Base-by-base conservation (phyloP, 352 stramenopile genomes). In the Aphanomyces cochlioides region DNA sequence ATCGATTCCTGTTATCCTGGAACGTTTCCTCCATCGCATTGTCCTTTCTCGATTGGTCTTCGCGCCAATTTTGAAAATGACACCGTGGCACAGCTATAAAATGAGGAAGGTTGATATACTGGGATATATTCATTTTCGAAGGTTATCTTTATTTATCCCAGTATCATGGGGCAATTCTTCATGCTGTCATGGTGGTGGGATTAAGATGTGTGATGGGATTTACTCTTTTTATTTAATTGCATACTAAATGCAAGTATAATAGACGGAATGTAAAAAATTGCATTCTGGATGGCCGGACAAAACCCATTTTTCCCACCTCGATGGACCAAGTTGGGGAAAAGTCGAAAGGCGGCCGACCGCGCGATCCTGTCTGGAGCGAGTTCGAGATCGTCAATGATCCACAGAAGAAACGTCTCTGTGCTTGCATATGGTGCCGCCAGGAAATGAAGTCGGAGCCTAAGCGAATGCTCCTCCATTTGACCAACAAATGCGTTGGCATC, bases 381-480 rank as follows among this genome's bases (percentile, higher is more conserved):
- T 70, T 70, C 28, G 64, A 70, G 36, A 38, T 61, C 19, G 54
- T 61, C 17, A 61, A 39, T 39, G 28, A 38, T 13, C 36, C 47
- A 17, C n/a, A 37, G 34, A 70, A 70, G 64, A 47, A 45, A 21
- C 64, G 64, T 6, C 19, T 56, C 17, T 70, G 64, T 36, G 40
- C 53, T 7, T 70, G 64, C 39, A 41, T 56, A 34, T 70, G 64
- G 64, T 70, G 64, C 54, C 64, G 64, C 37, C 34, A 45, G 17
- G 64, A 70, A 50, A 70, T 70, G 64, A 70, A 70, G 54, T 60
- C 47, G 47, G 64, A 70, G 64, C 64, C 64, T 4, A 70, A 70
- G 54, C 64, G 64, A 15, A 70, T 70, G 64, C 53, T 70, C 8
- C 45, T 61, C 15, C 64, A 70, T 37, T 36, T 70, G 15, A 56